Conservation (phyloP, 2,329 filamentous ascomycete genomes). For the Lecanosticta acicola region DNA sequence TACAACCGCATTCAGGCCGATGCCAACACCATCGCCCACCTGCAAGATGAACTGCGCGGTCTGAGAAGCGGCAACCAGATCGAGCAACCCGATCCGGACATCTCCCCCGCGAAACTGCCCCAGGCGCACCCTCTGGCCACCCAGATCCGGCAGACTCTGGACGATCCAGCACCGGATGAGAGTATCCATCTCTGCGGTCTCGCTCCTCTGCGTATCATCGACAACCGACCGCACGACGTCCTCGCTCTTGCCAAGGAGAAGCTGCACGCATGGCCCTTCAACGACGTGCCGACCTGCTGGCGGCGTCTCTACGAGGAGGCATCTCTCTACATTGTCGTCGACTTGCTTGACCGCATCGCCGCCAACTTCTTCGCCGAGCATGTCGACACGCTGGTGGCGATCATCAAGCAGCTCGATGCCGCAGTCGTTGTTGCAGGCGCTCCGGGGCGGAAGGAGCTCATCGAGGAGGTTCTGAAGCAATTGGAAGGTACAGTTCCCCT, state of each 20-base stretch:
- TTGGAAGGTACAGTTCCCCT: conserved; percentile 34
- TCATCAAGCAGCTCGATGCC: conserved; percentile 66
- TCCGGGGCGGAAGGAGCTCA: conserved; percentile 47
- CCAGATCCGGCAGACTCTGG: conserved; percentile 9
- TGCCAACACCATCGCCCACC: neutral
- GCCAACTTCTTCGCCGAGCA: neutral
- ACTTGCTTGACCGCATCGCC: conserved; percentile 13
- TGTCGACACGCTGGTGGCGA: neutral
- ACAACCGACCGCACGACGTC: conserved; percentile 45
- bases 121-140: neutral
- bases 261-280: conserved; percentile 65
- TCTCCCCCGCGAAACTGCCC: neutral
- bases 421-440: conserved; percentile 70
- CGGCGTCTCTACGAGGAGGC: conserved; percentile 66
- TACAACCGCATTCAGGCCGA: conserved; percentile 1
- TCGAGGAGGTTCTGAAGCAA: conserved; percentile 48
- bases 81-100: neutral
- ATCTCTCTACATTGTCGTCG: conserved; percentile 56
- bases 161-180: conserved; percentile 18
- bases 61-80: neutral
- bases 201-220: conserved; percentile 36
- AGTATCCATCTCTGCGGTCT: conserved; percentile 39
- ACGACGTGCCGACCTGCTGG: conserved; percentile 63
- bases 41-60: neutral
- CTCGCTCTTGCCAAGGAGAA: conserved; percentile 57